phyloP scores from a whole-genome alignment of 768 basidiomycete genomes.

The Lactarius indigo region DNA sequence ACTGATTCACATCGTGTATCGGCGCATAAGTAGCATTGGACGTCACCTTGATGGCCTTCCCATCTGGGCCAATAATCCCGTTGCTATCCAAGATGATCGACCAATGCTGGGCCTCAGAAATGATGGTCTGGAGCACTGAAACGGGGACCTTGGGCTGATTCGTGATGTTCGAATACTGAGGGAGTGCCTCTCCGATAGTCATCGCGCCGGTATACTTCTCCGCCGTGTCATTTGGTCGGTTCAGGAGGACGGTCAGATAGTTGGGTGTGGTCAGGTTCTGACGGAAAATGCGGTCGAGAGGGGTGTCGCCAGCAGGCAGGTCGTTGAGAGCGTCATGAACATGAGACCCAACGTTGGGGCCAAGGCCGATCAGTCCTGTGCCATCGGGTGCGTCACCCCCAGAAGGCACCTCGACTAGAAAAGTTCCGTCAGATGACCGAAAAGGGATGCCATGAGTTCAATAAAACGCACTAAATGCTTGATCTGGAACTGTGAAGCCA shows the following conservation, averaged over 20 bases:
- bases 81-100: slow-evolving; percentile 57
- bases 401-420: slow-evolving; percentile 40
- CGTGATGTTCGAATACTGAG: slow-evolving; percentile 46
- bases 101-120: slow-evolving; percentile 57
- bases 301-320: slow-evolving; percentile 43
- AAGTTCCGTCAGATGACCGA: neutral
- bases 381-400: slow-evolving; percentile 33
- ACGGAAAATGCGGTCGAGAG: slow-evolving; percentile 63
- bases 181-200: slow-evolving; percentile 56
- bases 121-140: slow-evolving; percentile 37
- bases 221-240: slow-evolving; percentile 51
- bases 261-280: slow-evolving; percentile 55
- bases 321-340: slow-evolving; percentile 37
- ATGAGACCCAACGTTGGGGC: slow-evolving; percentile 51
- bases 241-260: slow-evolving; percentile 59
- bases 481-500: slow-evolving; percentile 42
- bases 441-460: neutral
- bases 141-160: slow-evolving; percentile 52
- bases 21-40: slow-evolving; percentile 58
- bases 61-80: slow-evolving; percentile 60
- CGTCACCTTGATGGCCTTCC: slow-evolving; percentile 44
- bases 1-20: slow-evolving; percentile 54
- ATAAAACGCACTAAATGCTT: slow-evolving; percentile 43
- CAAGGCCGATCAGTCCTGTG: slow-evolving; percentile 51
- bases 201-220: slow-evolving; percentile 54